Conservation (phyloP, 768 basidiomycete genomes). For the Tulasnella sp. region DNA sequence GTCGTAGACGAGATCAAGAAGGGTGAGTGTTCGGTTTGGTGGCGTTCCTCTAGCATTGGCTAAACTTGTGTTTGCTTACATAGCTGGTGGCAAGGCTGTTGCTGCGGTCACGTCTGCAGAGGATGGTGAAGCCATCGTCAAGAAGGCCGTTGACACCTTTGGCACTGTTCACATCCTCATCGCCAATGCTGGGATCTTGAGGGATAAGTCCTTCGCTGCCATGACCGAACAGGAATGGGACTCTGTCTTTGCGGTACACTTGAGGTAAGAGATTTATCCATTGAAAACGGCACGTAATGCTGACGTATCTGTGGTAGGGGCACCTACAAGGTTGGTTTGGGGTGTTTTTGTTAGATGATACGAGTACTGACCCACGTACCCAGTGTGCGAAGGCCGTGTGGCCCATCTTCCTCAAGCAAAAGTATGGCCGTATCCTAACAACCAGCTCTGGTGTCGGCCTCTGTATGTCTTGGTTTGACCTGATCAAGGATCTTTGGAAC, state of each 20-base stretch:
- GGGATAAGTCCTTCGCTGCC: slow-evolving; percentile 84
- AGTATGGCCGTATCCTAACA: slow-evolving; percentile 89
- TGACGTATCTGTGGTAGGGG: slow-evolving; percentile 35
- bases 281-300: not conserved
- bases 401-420: slow-evolving; percentile 94
- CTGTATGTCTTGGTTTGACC: slow-evolving; percentile 43
- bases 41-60: not conserved
- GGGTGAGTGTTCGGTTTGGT: slow-evolving; percentile 35
- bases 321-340: slow-evolving; percentile 68
- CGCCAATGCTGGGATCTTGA: slow-evolving; percentile 87
- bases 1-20: slow-evolving; percentile 83
- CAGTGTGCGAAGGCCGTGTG: slow-evolving; percentile 90
- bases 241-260: slow-evolving; percentile 75
- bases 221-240: slow-evolving; percentile 96
- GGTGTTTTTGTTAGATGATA: not conserved
- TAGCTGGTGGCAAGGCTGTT: slow-evolving; percentile 83
- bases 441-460: slow-evolving; percentile 91
- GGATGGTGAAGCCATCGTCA: slow-evolving; percentile 83
- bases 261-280: slow-evolving; percentile 35
- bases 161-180: slow-evolving; percentile 80
- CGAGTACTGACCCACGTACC: not conserved
- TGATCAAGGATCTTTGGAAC: not conserved
- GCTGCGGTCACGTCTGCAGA: slow-evolving; percentile 80
- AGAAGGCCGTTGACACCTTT: slow-evolving; percentile 75
- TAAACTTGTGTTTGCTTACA: not conserved